phyloP scores from a whole-genome alignment of 169 alveolate genomes.

The Eimeria tenella region DNA sequence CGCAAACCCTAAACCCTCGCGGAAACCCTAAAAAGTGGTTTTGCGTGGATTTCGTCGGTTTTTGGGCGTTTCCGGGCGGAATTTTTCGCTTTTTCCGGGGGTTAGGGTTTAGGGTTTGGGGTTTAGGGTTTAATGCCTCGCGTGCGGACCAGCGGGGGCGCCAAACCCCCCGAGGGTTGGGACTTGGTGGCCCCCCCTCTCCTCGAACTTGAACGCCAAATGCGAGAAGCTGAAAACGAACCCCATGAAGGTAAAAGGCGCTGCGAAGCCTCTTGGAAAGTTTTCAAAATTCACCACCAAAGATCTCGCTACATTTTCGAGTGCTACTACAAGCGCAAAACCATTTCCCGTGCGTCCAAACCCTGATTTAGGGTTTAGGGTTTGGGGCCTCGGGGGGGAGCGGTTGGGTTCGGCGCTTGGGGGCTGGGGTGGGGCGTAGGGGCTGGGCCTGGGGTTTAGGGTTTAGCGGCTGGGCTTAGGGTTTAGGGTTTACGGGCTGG shows the following conservation, averaged over 20 bases:
- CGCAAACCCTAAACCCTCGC: too few species aligned
- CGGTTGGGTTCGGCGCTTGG: neutral
- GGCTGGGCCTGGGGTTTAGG: neutral
- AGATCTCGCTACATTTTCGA: conserved; percentile 96
- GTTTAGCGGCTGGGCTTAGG: neutral
- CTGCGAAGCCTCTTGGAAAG: conserved; percentile 98
- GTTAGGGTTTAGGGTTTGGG: neutral
- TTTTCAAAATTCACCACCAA: conserved; percentile 97
- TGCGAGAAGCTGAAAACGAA: conserved; percentile 97
- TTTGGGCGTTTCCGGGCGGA: too few species aligned
- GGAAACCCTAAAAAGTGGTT: too few species aligned
- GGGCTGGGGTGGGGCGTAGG: neutral
- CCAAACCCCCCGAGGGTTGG: conserved; percentile 94
- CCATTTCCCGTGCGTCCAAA: conserved; percentile 92
- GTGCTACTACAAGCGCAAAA: conserved; percentile 94
- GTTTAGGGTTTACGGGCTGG: neutral
- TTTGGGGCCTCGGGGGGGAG: too few species aligned
- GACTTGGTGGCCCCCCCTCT: conserved; percentile 94
- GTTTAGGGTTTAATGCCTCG: conserved; percentile 32
- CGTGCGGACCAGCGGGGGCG: conserved; percentile 72
- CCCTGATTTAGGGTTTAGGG: neutral
- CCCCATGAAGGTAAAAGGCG: conserved; percentile 97
- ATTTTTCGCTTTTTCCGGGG: too few species aligned
- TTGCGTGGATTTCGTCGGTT: too few species aligned
- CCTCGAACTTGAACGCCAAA: conserved; percentile 93